A percentile compares a stretch with the other conserved stretches of the same genome.
Conservation (phyloP, 139 green algal genomes). For the Raphidocelis subcapitata region DNA sequence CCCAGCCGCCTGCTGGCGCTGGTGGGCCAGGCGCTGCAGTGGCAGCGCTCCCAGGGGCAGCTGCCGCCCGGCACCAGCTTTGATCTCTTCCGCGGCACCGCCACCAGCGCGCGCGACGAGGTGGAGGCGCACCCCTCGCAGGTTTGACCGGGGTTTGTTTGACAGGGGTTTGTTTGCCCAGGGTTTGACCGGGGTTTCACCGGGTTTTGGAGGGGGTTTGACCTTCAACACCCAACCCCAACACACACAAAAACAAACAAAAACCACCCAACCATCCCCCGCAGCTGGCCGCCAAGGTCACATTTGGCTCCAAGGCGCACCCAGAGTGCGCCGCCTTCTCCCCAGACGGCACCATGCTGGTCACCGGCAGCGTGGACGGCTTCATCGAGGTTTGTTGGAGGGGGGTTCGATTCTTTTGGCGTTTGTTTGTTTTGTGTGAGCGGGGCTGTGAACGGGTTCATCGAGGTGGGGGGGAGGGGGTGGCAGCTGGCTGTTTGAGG, state of each 20-base stretch:
- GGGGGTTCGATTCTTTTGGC: neutral
- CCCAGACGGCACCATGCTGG: constrained; percentile 86
- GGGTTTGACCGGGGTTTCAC: no score
- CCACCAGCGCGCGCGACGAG: constrained; percentile 77
- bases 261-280: no score
- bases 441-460: constrained; percentile 2
- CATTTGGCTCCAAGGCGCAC: constrained; percentile 53
- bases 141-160: no score
- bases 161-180: no score
- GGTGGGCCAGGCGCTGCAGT: constrained; percentile 95
- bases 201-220: no score
- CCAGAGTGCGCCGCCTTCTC: constrained; percentile 86
- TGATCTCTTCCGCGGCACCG: constrained; percentile 88
- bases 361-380: constrained; percentile 91
- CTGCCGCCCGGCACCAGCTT: constrained; percentile 86
- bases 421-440: neutral
- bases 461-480: neutral
- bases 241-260: no score
- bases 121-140: constrained; percentile 85
- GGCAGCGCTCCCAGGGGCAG: constrained; percentile 91
- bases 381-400: constrained; percentile 86
- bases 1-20: constrained; percentile 92
- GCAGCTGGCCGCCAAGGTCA: constrained; percentile 29
- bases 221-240: no score
- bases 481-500: neutral